Base-by-base conservation (phyloP, 768 basidiomycete genomes). In the Boletus rubescentipes region DNA sequence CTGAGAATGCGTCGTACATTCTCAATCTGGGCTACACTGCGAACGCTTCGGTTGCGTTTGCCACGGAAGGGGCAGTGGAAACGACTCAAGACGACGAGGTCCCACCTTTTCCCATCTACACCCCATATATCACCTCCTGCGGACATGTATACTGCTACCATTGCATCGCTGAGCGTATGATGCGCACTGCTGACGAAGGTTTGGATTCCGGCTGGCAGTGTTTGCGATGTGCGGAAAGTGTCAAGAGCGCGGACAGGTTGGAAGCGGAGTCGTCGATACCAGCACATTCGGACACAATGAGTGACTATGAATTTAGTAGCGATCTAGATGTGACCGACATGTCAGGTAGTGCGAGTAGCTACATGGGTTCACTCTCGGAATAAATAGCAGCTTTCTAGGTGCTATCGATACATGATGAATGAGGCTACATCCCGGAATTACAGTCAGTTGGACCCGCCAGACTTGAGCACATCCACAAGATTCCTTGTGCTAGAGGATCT, bases 71-170 rank as follows among this genome's bases (percentile, higher is more conserved):
- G 11, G 35, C 9, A 30, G 31, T n/a, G 11, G 56, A 62, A 36
- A 48, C 63, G 2, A 49, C 66, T 34, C 51, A 53, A 32, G 66
- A 51, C 47, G 63, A 58, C 34, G 70, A 71, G 21, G 77, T 77
- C 49, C 77, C 81, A 21, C 80, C 84, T 5, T 76, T 84, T 63
- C 88, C 91, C 3, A 82, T 96, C 57, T 79, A 87, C 63, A 87
- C 84, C 40, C 87, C 95, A 0, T 98, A 96, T 66, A 72, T 87
- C 46, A 85, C 93, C 32, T 85, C 86, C 30, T 94, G 91, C 57
- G 87, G 84, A 8, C 93, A 97, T 66, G 68, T 82, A 14, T 99
- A 95, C 73, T 98, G 97, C 72, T 99, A 98, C 69, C 86, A 88
- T 61, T 99, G 97, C 71, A 78, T 98, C 38, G 82, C 91, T 14